Evolutionary conservation across 768 basidiomycete genomes (phyloP).

Genomic region (Phanerodontia chrysosporium): DNA sequence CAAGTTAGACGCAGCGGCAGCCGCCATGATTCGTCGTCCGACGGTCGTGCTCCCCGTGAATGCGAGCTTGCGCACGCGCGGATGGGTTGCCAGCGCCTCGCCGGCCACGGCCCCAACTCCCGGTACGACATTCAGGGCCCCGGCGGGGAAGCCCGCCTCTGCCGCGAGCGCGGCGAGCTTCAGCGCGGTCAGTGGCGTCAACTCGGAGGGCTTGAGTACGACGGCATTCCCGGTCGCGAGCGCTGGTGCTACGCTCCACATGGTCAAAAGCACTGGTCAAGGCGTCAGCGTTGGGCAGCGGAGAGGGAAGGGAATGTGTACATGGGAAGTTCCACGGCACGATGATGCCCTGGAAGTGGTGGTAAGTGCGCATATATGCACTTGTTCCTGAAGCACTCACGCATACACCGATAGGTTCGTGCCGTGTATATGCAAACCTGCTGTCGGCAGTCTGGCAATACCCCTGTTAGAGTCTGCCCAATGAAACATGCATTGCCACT

Average conservation of each 20-base stretch:
- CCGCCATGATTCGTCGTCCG: slow-evolving; percentile 78
- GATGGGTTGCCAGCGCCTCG: slow-evolving; percentile 61
- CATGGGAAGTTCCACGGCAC: slow-evolving; percentile 70
- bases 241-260: slow-evolving; percentile 69
- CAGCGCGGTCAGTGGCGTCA: slow-evolving; percentile 68
- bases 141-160: slow-evolving; percentile 72
- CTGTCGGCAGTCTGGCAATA: slow-evolving; percentile 36
- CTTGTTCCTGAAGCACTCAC: slow-evolving; percentile 3
- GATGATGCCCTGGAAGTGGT: slow-evolving; percentile 27
- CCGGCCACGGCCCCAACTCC: slow-evolving; percentile 75
- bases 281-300: background rate
- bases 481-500: background rate
- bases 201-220: slow-evolving; percentile 78
- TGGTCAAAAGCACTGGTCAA: slow-evolving; percentile 46
- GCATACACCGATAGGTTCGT: slow-evolving; percentile 58
- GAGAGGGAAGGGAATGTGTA: slow-evolving; percentile 13
- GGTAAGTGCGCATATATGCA: slow-evolving; percentile 13
- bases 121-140: slow-evolving; percentile 71
- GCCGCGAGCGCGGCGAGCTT: slow-evolving; percentile 44
- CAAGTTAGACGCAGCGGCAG: slow-evolving; percentile 74
- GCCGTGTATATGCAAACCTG: slow-evolving; percentile 63
- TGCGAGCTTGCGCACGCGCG: slow-evolving; percentile 57
- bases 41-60: slow-evolving; percentile 84
- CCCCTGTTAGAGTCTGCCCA: background rate
- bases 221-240: slow-evolving; percentile 56